Evolutionary conservation across 2,329 filamentous ascomycete species (phyloP).

Genomic region (Ceratocystis variospora): DNA sequence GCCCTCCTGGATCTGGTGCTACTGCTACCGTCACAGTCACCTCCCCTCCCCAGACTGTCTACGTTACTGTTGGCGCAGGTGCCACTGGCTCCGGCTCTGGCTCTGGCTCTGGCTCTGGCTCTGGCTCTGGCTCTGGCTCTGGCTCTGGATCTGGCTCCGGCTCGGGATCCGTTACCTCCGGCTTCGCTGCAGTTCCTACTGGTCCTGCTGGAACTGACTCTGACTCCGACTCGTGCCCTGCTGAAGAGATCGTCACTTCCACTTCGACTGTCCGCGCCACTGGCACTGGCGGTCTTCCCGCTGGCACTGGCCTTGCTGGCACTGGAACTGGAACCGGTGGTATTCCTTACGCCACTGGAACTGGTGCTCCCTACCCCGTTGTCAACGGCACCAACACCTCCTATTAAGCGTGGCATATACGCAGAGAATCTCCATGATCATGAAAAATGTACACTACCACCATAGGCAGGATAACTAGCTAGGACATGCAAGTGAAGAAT

Average conservation of each 20-base stretch:
- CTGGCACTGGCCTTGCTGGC: slow-evolving; percentile 17
- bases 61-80: slow-evolving; percentile 22
- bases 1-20: slow-evolving; percentile 9
- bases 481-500: slow-evolving; percentile 1
- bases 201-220: slow-evolving; percentile 9
- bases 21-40: slow-evolving; percentile 20
- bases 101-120: no score
- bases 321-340: slow-evolving; percentile 24
- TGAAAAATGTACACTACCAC: background rate
- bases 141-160: no score
- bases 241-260: slow-evolving; percentile 15
- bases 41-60: slow-evolving; percentile 24
- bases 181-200: slow-evolving; percentile 14
- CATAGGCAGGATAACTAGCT: background rate
- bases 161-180: slow-evolving; percentile 12
- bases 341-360: slow-evolving; percentile 23
- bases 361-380: slow-evolving; percentile 27
- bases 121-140: no score
- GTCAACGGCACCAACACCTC: slow-evolving; percentile 27
- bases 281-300: slow-evolving; percentile 21
- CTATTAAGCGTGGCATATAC: slow-evolving; percentile 21
- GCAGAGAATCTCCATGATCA: background rate
- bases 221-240: slow-evolving; percentile 13
- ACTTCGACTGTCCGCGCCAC: slow-evolving; percentile 26
- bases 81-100: slow-evolving; percentile 11